Percentiles rank a stretch among this genome's conserved stretches.
Evolutionary conservation across 345 rosid species (phyloP).

Genomic region (Gossypium anomalum): DNA sequence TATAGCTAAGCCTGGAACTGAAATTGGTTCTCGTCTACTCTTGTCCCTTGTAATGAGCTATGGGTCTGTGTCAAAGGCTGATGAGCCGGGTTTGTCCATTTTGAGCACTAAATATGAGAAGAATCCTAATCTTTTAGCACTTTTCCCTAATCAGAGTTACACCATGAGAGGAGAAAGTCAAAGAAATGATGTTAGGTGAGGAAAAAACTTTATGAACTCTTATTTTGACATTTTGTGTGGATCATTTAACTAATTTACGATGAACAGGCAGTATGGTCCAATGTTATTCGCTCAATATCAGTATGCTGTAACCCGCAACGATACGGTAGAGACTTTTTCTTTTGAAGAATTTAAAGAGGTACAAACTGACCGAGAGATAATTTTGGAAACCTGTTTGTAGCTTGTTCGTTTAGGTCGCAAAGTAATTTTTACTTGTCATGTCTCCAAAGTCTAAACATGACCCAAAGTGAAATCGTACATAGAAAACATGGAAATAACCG

Average conservation of each 20-base stretch:
- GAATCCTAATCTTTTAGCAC: slow-evolving; percentile 36
- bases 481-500: not conserved
- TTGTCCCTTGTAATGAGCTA: slow-evolving; percentile 73
- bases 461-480: not conserved
- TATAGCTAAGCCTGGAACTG: slow-evolving; percentile 52
- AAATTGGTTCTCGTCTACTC: slow-evolving; percentile 57
- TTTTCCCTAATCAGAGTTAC: slow-evolving; percentile 76
- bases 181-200: slow-evolving; percentile 68
- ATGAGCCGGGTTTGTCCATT: slow-evolving; percentile 36
- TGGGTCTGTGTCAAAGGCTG: slow-evolving; percentile 43
- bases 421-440: not conserved
- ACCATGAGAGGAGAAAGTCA: slow-evolving; percentile 69
- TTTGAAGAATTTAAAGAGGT: slow-evolving; percentile 74
- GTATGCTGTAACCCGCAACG: slow-evolving; percentile 77
- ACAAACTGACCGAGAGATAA: not conserved
- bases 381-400: not conserved
- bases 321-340: slow-evolving; percentile 54
- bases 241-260: slow-evolving; percentile 17
- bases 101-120: slow-evolving; percentile 28
- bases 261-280: slow-evolving; percentile 69
- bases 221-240: not conserved
- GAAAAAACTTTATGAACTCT: slow-evolving; percentile 10
- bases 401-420: not conserved
- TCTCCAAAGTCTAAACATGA: not conserved
- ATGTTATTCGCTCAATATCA: slow-evolving; percentile 91